A percentile compares a stretch with the other conserved stretches of the same genome.
phyloP scores from a whole-genome alignment of 352 stramenopile genomes.

The Pythium rhizo-oryzae region DNA sequence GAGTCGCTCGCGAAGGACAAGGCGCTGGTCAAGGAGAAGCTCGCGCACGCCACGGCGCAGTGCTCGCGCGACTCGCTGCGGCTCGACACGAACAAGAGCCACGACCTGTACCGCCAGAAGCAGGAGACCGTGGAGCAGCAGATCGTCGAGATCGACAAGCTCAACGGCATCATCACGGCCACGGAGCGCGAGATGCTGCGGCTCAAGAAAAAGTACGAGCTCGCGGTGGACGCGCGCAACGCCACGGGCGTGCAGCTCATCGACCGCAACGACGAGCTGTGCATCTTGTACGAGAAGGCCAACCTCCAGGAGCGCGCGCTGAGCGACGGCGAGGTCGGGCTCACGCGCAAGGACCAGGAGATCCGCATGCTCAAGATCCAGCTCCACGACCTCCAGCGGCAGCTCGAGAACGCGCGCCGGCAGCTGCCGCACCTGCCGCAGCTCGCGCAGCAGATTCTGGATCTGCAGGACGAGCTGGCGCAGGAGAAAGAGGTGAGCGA shows the following conservation, averaged over 20 bases:
- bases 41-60: conserved; percentile 85
- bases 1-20: conserved; percentile 93
- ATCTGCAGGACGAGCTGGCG: conserved; percentile 80
- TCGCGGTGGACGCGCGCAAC: conserved; percentile 87
- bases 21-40: conserved; percentile 89
- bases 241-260: conserved; percentile 92
- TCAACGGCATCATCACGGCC: conserved; percentile 93
- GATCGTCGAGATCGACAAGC: conserved; percentile 95
- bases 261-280: conserved; percentile 95
- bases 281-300: conserved; percentile 94
- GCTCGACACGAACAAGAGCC: conserved; percentile 91
- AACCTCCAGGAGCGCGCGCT: conserved; percentile 90
- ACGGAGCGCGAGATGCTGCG: conserved; percentile 92
- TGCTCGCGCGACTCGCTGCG: conserved; percentile 89
- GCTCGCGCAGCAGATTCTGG: conserved; percentile 79
- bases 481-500: conserved; percentile 89
- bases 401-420: conserved; percentile 72
- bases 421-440: conserved; percentile 81
- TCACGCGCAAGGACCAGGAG: conserved; percentile 84
- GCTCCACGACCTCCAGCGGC: conserved; percentile 63
- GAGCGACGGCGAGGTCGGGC: conserved; percentile 74
- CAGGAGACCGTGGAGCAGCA: conserved; percentile 94
- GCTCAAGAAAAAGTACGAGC: conserved; percentile 93
- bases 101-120: conserved; percentile 89
- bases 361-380: conserved; percentile 80